Conservation (phyloP, 768 basidiomycete genomes). For the Amylocystis lapponica region DNA sequence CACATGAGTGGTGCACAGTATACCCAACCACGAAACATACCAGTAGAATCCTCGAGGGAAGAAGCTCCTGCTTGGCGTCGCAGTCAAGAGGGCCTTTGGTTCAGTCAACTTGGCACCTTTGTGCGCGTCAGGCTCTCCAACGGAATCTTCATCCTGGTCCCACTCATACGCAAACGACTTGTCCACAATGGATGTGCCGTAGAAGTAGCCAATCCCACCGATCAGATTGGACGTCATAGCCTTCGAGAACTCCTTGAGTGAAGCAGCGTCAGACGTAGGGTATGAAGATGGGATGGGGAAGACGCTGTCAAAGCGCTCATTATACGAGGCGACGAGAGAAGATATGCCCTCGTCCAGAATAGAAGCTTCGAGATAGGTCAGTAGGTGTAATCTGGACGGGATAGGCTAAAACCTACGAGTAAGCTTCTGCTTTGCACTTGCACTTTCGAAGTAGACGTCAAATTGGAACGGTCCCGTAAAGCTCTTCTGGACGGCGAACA, state of each 20-base stretch:
- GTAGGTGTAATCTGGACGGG: slow-evolving; percentile 1
- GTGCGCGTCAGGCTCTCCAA: slow-evolving; percentile 20
- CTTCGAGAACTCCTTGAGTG: slow-evolving; percentile 71
- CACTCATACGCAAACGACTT: slow-evolving; percentile 83
- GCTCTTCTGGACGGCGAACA: slow-evolving; percentile 82
- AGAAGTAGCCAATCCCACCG: slow-evolving; percentile 93
- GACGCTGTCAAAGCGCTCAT: slow-evolving; percentile 56
- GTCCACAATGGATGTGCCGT: slow-evolving; percentile 86
- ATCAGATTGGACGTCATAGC: slow-evolving; percentile 87
- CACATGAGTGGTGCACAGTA: not conserved
- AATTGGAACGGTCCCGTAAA: slow-evolving; percentile 85
- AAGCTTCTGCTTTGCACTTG: slow-evolving; percentile 56
- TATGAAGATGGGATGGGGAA: slow-evolving; percentile 67
- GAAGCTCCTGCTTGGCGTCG: slow-evolving; percentile 93
- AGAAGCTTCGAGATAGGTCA: slow-evolving; percentile 30
- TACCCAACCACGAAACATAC: slow-evolving; percentile 30
- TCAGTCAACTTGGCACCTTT: slow-evolving; percentile 66
- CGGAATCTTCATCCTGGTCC: slow-evolving; percentile 60
- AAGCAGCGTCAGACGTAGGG: slow-evolving; percentile 37
- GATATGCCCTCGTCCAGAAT: slow-evolving; percentile 66
- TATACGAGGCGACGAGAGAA: slow-evolving; percentile 55
- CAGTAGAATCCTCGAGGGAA: slow-evolving; percentile 98
- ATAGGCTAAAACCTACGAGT: slow-evolving; percentile 6
- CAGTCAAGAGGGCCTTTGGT: slow-evolving; percentile 75
- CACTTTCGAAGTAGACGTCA: slow-evolving; percentile 84